Base-by-base conservation (phyloP, 768 basidiomycete species). In the Pleurotus eryngii region DNA sequence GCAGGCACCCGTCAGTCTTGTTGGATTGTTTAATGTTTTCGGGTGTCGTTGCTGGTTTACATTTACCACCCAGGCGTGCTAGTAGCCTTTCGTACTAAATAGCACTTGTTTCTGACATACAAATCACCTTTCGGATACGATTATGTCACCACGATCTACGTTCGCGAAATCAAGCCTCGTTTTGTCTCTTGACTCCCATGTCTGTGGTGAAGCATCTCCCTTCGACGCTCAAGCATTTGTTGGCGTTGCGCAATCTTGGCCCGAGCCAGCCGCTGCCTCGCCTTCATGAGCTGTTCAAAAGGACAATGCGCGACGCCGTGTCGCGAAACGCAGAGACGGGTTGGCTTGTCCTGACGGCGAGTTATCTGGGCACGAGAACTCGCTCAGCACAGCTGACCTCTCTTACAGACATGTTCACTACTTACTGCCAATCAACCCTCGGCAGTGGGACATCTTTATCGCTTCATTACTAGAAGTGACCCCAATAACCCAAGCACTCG, bases 381-480 rank as follows among this genome's bases (percentile, higher is more conserved):
- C 35, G 35, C 42, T 46, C 63, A 40, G 40, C 57, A 17, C 54
- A 49, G 17, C 56, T 56, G 49, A 63, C 62, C 53, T 38, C 42
- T 59, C 49, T 45, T 66, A 68, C 70, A 92, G 86, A 92, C 91
- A 55, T 93, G 90, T 67, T 86, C 92, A 45, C 77, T 95, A 54
- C 77, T 95, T 65, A 90, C 92, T 57, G 80, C 81, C 49, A 95
- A 95, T 72, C 82, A 86, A 56, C 92, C 94, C 17, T 81, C 86
- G 40, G 81, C 89, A 39, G 74, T 95, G 38, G 89, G 87, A 15
- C 83, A 90, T 65, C 74, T 96, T 62, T 96, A 92, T 69, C 86
- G 83, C 46, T 94, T 90, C 72, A 83, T 83, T 49, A 85, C 87
- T 11, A 77, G 83, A 59, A 70, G 74, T 57, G 72, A 73, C 49